These are phyloP conservation scores for Ganoderma lingzhi DNA, from an alignment of 1,284 basidiomycete genomes.

Conservation along the genomic window DNA sequence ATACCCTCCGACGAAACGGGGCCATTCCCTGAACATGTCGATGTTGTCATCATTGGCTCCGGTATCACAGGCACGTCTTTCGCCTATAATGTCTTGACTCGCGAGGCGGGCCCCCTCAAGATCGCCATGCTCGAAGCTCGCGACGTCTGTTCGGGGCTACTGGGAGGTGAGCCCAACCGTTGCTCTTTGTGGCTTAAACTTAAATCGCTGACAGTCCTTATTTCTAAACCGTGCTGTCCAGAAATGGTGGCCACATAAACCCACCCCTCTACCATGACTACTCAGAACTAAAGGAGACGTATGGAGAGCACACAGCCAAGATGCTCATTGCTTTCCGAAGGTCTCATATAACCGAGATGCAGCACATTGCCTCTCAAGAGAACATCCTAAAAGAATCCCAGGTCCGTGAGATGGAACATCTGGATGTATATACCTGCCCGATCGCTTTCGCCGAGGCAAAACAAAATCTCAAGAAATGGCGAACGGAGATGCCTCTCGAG, in stretches of 20 bases:
- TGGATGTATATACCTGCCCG: slow-evolving; percentile 49
- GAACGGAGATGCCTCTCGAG: slow-evolving; percentile 49
- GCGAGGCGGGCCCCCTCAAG: slow-evolving; percentile 45
- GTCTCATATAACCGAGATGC: slow-evolving; percentile 59
- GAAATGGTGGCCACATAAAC: slow-evolving; percentile 78
- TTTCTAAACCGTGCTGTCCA: slow-evolving; percentile 34
- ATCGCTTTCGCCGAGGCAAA: slow-evolving; percentile 46
- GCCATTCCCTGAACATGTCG: slow-evolving; percentile 58
- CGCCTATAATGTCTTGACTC: slow-evolving; percentile 59
- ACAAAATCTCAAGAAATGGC: slow-evolving; percentile 45
- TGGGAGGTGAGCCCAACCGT: slow-evolving; percentile 54
- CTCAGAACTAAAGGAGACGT: slow-evolving; percentile 51
- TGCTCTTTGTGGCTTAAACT: background rate
- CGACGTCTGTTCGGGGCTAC: slow-evolving; percentile 75
- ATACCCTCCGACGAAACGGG: slow-evolving; percentile 50
- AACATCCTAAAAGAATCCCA: slow-evolving; percentile 52
- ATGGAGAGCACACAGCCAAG: slow-evolving; percentile 57
- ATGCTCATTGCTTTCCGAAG: slow-evolving; percentile 67
- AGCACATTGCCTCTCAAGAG: slow-evolving; percentile 55
- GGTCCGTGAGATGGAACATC: slow-evolving; percentile 50
- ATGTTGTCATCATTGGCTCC: slow-evolving; percentile 74
- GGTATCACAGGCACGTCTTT: slow-evolving; percentile 74
- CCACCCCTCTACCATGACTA: slow-evolving; percentile 71
- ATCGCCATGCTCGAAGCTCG: slow-evolving; percentile 76
- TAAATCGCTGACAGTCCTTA: background rate